Conservation (phyloP, 1,139 yeast species). For the Geotrichum europaeum region DNA sequence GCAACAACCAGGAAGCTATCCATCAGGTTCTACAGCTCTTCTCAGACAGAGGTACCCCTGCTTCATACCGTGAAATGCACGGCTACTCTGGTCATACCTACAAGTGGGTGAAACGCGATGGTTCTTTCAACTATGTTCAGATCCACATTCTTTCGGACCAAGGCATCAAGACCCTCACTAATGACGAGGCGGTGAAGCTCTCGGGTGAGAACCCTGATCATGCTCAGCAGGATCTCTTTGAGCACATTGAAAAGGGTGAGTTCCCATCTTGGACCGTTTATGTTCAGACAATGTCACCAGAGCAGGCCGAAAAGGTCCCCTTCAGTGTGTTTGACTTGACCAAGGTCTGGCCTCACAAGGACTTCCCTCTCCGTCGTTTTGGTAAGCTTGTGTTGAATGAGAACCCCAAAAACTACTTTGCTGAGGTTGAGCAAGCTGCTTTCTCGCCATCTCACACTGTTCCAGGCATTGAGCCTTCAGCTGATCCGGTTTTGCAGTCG, state of each 20-base stretch:
- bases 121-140: conserved; percentile 61
- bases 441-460: conserved; percentile 80
- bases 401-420: conserved; percentile 73
- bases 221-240: conserved; percentile 52
- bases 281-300: conserved; percentile 67
- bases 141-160: conserved; percentile 58
- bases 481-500: conserved; percentile 82
- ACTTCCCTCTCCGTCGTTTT: conserved; percentile 68
- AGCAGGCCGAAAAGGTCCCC: conserved; percentile 52
- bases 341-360: conserved; percentile 75
- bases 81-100: conserved; percentile 75
- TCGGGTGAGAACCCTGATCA: conserved; percentile 60
- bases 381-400: conserved; percentile 65
- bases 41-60: conserved; percentile 71
- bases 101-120: conserved; percentile 61
- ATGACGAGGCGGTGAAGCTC: conserved; percentile 52
- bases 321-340: conserved; percentile 63
- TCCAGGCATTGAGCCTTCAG: conserved; percentile 78
- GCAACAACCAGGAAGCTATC: conserved; percentile 55
- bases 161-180: conserved; percentile 52
- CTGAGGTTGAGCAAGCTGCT: conserved; percentile 78
- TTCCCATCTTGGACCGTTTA: conserved; percentile 61
- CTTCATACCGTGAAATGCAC: conserved; percentile 57
- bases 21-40: conserved; percentile 62
- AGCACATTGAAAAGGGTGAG: conserved; percentile 53